Evolutionary conservation across 139 green algal species (phyloP), one percentile per base, ranked within the genome.

Genomic region (Asterochloris sp.): DNA sequence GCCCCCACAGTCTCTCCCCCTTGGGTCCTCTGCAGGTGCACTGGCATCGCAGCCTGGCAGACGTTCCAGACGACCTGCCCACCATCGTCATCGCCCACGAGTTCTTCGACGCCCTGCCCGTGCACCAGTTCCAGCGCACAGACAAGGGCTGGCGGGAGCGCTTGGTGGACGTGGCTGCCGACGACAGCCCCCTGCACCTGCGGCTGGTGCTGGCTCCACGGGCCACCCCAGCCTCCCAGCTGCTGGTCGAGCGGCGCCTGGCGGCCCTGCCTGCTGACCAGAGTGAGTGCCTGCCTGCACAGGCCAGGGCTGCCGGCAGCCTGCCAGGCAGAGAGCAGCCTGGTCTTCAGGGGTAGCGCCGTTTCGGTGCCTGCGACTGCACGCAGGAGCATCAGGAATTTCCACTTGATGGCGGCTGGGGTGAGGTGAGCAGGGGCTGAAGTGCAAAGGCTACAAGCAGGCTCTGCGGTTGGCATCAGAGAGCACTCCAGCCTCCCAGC

Each of bases 91-190:
- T 99, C 10, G 95, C 92, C 13, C 95, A 99, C 82, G 97, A 99
- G 88, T 98, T 99, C 83, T 85, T 99, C 24, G 97, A 99, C 74
- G 97, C 97, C 0, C 89, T 99, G 69, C 97, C 97, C 4, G 94
- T 98, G 63, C 97, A 99, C 85, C 95, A 98, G 74, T 98, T 99
- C 74, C 87, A 92, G n/a, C 85, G 85, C 11, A 91, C 86, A 47
- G 79, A 85, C 63, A 60, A 78, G 17, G 85, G 85, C 60, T 86
- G 82, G 78, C 78, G 78, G 24, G 76, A 74, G 87, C 90, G 91
- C 68, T 88, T 98, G 76, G 89, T 98, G 62, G 95, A 98, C 68
- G 47, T 92, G 0, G 90, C 87, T 9, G 82, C 91, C 38, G 76
- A 78, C 66, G 88, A 86, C 68, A 79, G 69, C 19, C 79, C 81